phyloP scores from a whole-genome alignment of 345 rosid genomes.

The Isatis tinctoria region DNA sequence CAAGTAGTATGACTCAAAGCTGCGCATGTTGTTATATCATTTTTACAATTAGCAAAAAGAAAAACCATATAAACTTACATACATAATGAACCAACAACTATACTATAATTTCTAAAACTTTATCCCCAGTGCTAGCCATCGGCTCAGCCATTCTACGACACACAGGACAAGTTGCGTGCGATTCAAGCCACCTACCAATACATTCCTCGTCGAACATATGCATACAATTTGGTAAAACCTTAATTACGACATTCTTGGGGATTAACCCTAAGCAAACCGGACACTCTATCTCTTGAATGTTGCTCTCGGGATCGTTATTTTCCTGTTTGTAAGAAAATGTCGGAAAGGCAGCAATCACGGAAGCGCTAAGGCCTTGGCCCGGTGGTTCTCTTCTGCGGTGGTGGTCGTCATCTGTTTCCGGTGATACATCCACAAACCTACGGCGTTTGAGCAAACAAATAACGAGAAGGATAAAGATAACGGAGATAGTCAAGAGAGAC shows the following conservation, averaged over 20 bases:
- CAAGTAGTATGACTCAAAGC: background rate
- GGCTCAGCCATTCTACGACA: conserved; percentile 27
- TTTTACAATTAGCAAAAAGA: conserved; percentile 9
- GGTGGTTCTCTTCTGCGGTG: conserved; percentile 4
- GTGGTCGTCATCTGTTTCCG: background rate
- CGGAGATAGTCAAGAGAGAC: conserved; percentile 16
- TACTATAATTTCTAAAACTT: conserved; percentile 22
- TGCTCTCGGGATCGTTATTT: conserved; percentile 16
- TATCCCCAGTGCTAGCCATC: conserved; percentile 1
- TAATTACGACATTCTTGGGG: conserved; percentile 12
- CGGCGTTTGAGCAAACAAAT: conserved; percentile 22
- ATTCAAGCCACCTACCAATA: conserved; percentile 29
- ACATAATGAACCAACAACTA: background rate
- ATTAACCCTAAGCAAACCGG: conserved; percentile 32
- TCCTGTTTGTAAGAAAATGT: conserved; percentile 25
- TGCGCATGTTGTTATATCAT: background rate
- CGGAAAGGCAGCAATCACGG: conserved; percentile 31
- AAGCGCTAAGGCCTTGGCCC: conserved; percentile 24
- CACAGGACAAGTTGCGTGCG: conserved; percentile 32
- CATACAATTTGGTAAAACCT: conserved; percentile 32
- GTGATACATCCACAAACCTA: conserved; percentile 14
- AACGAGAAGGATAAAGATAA: conserved; percentile 6
- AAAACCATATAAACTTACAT: background rate
- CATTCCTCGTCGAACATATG: conserved; percentile 37
- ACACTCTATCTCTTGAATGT: conserved; percentile 25